Conservation (phyloP, 345 rosid genomes). For the Odontarrhena argentea region DNA sequence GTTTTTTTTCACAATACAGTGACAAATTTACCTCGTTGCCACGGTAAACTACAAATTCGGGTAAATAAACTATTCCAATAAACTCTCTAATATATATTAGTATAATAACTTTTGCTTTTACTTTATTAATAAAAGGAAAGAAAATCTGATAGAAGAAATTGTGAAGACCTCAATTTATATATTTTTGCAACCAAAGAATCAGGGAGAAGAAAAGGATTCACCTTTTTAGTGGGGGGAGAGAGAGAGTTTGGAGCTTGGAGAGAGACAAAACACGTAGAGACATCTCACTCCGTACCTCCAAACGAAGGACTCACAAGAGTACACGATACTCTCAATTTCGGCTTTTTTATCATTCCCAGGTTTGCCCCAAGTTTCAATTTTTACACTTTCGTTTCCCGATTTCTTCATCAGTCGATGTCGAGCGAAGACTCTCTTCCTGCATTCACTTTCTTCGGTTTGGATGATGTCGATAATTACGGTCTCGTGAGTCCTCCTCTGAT, state of each 20-base stretch:
- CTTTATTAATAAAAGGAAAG: too few species aligned
- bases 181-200: constrained; percentile 4
- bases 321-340: constrained; percentile 42
- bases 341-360: neutral
- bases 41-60: too few species aligned
- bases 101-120: too few species aligned
- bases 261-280: constrained; percentile 40
- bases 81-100: too few species aligned
- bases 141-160: neutral
- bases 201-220: constrained; percentile 34
- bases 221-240: constrained; percentile 20
- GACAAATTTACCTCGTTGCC: too few species aligned
- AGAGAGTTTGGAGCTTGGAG: constrained; percentile 33
- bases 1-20: too few species aligned
- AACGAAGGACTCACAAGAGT: constrained; percentile 47
- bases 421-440: constrained; percentile 48
- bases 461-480: constrained; percentile 64
- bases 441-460: constrained; percentile 53
- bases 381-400: neutral
- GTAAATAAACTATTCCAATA: too few species aligned
- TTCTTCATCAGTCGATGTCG: constrained; percentile 46
- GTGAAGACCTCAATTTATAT: neutral
- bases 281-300: constrained; percentile 55
- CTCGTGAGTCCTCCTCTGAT: constrained; percentile 45
- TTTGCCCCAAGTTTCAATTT: constrained; percentile 8